phyloP scores from a whole-genome alignment of 768 basidiomycete genomes.

The Tricholoma matsutake region DNA sequence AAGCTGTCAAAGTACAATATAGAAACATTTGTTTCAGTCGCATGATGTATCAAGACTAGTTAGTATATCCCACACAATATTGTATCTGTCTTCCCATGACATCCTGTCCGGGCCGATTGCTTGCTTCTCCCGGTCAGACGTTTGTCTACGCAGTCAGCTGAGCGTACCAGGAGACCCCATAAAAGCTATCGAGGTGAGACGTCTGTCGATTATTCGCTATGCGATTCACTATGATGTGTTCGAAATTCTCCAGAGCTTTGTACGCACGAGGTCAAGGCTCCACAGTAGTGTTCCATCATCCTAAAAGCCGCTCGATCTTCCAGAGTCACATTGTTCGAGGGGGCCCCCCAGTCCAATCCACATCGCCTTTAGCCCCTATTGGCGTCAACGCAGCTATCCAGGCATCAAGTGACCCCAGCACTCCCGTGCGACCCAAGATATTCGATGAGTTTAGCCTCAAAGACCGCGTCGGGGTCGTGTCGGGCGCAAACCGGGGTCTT shows the following conservation, averaged over 20 bases:
- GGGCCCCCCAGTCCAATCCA: conserved; percentile 32
- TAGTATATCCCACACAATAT: no score
- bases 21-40: no score
- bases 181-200: neutral
- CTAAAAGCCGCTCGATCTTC: neutral
- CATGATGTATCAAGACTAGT: no score
- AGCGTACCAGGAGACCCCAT: neutral
- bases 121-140: no score
- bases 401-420: conserved; percentile 33
- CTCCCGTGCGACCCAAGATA: conserved; percentile 45
- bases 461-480: conserved; percentile 58
- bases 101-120: no score
- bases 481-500: conserved; percentile 65
- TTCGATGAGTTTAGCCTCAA: conserved; percentile 57
- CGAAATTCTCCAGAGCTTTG: neutral
- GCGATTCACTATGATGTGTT: neutral
- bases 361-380: conserved; percentile 56
- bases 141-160: neutral
- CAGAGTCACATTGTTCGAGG: neutral
- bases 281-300: neutral
- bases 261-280: neutral
- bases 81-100: no score
- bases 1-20: no score
- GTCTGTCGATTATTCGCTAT: neutral
- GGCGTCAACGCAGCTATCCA: conserved; percentile 59